These are phyloP conservation scores for Trichophaea hybrida DNA, from an alignment of 2,329 filamentous ascomycete species.

Conservation along the genomic window DNA sequence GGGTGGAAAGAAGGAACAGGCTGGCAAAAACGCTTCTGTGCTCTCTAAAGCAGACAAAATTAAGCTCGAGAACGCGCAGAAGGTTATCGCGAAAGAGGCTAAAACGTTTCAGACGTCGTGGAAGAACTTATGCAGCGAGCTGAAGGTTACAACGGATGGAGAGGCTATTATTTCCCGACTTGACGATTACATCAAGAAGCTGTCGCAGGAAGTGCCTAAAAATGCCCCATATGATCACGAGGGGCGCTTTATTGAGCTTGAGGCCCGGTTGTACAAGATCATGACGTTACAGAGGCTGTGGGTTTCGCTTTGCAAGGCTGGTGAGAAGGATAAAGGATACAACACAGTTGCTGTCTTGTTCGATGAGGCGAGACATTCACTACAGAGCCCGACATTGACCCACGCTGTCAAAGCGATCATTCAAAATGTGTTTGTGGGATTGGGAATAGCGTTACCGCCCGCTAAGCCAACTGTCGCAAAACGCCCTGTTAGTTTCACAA, in stretches of 20 bases:
- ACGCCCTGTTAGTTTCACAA: conserved; percentile 12
- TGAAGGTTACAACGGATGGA: conserved; percentile 13
- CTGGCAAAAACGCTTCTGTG: conserved; percentile 16
- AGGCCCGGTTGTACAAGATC: conserved; percentile 36
- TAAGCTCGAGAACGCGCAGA: conserved; percentile 16
- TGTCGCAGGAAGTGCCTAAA: conserved; percentile 9
- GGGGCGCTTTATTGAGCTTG: conserved; percentile 29
- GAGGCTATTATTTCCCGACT: conserved; percentile 16
- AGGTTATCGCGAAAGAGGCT: conserved; percentile 18
- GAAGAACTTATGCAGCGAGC: conserved; percentile 14
- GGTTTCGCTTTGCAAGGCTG: conserved; percentile 32
- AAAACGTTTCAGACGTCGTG: conserved; percentile 16
- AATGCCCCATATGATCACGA: conserved; percentile 28
- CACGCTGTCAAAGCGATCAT: conserved; percentile 14
- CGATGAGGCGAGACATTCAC: conserved; percentile 18
- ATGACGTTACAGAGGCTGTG: conserved; percentile 38
- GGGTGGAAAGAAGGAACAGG: conserved; percentile 12
- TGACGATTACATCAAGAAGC: conserved; percentile 20
- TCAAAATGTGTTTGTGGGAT: conserved; percentile 20
- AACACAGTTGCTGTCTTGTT: conserved; percentile 15
- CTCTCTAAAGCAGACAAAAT: conserved; percentile 22
- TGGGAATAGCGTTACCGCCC: conserved; percentile 20
- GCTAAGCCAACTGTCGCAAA: not conserved
- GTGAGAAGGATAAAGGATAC: conserved; percentile 25
- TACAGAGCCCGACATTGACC: conserved; percentile 13